Base-by-base conservation (phyloP, 768 basidiomycete species). In the Candolleomyces eurysporus region DNA sequence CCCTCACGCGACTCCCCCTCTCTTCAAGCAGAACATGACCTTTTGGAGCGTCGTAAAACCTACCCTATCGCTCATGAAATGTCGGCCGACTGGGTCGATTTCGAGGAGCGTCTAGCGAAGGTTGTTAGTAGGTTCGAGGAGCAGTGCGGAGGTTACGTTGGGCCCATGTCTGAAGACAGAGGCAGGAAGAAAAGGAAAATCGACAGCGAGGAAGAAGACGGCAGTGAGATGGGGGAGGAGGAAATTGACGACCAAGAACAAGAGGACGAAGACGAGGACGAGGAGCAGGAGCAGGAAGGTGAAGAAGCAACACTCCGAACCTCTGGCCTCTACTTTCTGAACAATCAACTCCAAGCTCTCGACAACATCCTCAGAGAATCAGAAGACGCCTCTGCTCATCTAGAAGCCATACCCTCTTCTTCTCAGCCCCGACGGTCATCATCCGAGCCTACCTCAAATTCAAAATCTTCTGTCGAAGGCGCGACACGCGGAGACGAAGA, bases 41-140 rank as follows among this genome's bases (percentile, higher is more conserved):
- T 49, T 7, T 48, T 64, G 8, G 68, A 73, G 21, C 68, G 71
- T 3, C 54, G 54, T 19, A 43, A n/a, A 19, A 10, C 16, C 14
- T 17, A 14, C 54, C 54, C 54, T 17, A 10, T 17, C 19, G 77
- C 78, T 2, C 65, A 74, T 57, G 72, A 78, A 22, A 71, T 77
- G 39, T 76, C 75, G 17, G 75, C 75, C 32, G 63, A 62, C 6
- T 76, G 79, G 71, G 59, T 74, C 31, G 69, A 69, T 21, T 65
- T 66, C 21, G 78, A 81, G 63, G 72, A 71, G 52, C 58, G 57
- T 8, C 69, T 73, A 65, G 78, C 73, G 53, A 52, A 63, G 26
- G 64, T 65, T 63, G 60, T 63, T 21, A 67, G 61, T 63, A 66
- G 55, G 22, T 63, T 51, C 49, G 66, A 72, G 48, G 57, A 57